Conservation (phyloP, 2,329 filamentous ascomycete genomes). For the Penicillium sp. region DNA sequence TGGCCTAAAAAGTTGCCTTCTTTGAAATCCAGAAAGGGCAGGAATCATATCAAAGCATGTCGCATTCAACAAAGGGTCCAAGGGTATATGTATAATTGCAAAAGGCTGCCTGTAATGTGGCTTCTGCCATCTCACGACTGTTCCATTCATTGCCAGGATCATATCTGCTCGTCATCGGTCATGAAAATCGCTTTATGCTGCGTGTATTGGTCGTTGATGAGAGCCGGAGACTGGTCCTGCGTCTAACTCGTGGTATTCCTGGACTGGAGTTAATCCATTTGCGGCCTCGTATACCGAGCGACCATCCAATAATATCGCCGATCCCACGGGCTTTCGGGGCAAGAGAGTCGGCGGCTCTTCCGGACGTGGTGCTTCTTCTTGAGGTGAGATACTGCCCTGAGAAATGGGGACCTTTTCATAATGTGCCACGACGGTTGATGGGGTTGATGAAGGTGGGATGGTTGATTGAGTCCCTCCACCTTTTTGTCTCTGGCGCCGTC, state of each 20-base stretch:
- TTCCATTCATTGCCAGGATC: background rate
- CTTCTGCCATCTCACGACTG: background rate
- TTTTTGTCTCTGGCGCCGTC: slow-evolving; percentile 8
- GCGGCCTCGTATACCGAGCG: slow-evolving; percentile 15
- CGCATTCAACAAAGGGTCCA: background rate
- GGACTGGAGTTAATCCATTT: slow-evolving; percentile 7
- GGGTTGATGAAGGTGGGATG: background rate
- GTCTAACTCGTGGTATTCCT: slow-evolving; percentile 15
- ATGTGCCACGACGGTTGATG: background rate
- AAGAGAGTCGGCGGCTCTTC: slow-evolving; percentile 2
- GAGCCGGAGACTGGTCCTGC: slow-evolving; percentile 12
- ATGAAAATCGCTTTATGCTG: background rate
- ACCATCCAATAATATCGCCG: slow-evolving; percentile 11
- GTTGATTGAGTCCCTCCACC: background rate
- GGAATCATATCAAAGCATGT: background rate
- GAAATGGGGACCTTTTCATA: slow-evolving; percentile 7
- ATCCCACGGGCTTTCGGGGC: slow-evolving; percentile 13
- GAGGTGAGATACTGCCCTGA: background rate
- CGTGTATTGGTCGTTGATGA: slow-evolving; percentile 17
- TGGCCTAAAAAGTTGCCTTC: background rate
- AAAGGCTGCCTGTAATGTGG: background rate
- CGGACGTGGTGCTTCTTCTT: background rate
- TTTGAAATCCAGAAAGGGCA: background rate
- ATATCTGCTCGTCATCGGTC: background rate
- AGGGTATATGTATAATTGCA: background rate